These are phyloP conservation scores for Calcarisporium arbuscula DNA, from an alignment of 2,329 filamentous ascomycete species.

Conservation along the genomic window DNA sequence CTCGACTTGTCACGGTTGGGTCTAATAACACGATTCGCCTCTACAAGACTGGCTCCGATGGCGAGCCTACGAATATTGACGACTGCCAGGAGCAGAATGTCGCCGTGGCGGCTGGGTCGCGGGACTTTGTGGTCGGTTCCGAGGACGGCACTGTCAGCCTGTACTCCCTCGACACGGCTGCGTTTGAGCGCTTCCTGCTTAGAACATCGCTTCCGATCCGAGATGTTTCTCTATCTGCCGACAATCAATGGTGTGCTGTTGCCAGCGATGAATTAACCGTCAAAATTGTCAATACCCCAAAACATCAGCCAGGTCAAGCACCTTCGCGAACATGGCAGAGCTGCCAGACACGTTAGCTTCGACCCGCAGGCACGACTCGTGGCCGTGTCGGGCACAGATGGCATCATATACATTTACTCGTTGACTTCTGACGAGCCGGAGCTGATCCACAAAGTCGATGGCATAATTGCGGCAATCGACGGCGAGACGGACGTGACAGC, in stretches of 20 bases:
- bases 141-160: constrained; percentile 96
- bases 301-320: constrained; percentile 73
- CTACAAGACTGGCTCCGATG: constrained; percentile 85
- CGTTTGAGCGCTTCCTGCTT: constrained; percentile 75
- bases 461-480: constrained; percentile 73
- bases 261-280: constrained; percentile 94
- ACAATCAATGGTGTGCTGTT: constrained; percentile 83
- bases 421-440: constrained; percentile 71
- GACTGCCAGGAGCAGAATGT: constrained; percentile 84
- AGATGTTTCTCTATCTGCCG: constrained; percentile 75
- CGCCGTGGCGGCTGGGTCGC: constrained; percentile 67
- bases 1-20: constrained; percentile 81
- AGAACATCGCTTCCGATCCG: constrained; percentile 81
- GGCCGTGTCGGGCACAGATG: constrained; percentile 81
- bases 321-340: constrained; percentile 74
- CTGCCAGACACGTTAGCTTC: constrained; percentile 89
- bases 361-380: constrained; percentile 72
- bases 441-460: constrained; percentile 77
- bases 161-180: constrained; percentile 70
- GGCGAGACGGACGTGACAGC: constrained; percentile 67
- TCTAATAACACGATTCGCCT: constrained; percentile 90
- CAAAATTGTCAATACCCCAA: constrained; percentile 75
- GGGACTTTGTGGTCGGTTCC: constrained; percentile 81
- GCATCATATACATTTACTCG: constrained; percentile 85
- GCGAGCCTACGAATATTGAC: constrained; percentile 87